Evolutionary conservation across 345 rosid genomes (phyloP).

Genomic region (Lenwebbia sp.): DNA sequence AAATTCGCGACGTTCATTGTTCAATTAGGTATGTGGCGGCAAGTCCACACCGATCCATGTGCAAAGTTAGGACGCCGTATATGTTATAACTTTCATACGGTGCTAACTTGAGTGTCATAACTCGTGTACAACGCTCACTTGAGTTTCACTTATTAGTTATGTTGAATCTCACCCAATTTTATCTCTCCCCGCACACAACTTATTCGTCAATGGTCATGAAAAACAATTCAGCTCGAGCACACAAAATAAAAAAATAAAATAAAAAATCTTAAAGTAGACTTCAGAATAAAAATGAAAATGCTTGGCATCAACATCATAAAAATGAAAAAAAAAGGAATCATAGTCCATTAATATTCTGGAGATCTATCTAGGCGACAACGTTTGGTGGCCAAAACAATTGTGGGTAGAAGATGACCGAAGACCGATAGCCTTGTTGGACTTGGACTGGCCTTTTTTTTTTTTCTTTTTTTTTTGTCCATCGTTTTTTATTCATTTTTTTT

Average conservation of each 20-base stretch:
- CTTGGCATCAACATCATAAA: neutral
- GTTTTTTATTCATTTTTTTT: no score
- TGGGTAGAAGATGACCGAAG: neutral
- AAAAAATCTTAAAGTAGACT: neutral
- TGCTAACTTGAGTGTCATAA: no score
- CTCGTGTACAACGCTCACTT: no score
- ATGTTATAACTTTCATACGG: no score
- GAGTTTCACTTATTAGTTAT: neutral
- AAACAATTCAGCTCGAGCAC: neutral
- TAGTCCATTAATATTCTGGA: neutral
- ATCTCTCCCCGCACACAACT: neutral
- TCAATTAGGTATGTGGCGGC: neutral
- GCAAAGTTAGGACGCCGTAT: no score
- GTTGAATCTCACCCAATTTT: neutral
- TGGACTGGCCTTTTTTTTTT: neutral
- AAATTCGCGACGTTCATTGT: neutral
- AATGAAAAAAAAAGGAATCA: neutral
- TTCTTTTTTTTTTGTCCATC: neutral
- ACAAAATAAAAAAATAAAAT: no score
- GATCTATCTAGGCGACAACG: neutral
- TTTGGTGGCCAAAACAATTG: neutral
- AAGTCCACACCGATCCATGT: neutral
- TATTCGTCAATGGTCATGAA: neutral
- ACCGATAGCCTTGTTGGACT: neutral
- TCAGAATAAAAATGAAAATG: neutral